These are phyloP conservation scores for Myrica gale DNA, from an alignment of 306 rosid species.

Conservation along the genomic window DNA sequence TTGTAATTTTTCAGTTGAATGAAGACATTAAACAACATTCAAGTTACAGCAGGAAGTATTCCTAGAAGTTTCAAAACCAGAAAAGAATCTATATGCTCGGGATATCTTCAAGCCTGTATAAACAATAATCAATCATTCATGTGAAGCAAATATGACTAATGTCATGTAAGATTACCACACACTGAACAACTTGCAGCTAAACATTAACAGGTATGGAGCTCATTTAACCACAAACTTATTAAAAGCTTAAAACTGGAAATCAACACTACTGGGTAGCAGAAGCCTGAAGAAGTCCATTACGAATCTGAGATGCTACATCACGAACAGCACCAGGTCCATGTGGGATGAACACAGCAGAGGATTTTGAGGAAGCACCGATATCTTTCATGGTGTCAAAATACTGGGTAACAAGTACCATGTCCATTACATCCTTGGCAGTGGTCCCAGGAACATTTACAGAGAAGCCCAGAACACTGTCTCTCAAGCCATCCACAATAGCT, in stretches of 20 bases:
- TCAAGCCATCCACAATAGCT: slow-evolving; percentile 89
- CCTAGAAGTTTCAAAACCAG: neutral
- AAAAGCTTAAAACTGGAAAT: neutral
- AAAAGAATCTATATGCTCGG: neutral
- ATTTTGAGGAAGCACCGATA: slow-evolving; percentile 83
- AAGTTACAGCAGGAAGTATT: neutral
- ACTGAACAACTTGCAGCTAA: slow-evolving; percentile 15
- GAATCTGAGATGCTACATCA: slow-evolving; percentile 79
- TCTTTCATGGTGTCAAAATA: slow-evolving; percentile 98
- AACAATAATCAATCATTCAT: neutral
- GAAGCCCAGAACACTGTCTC: slow-evolving; percentile 91
- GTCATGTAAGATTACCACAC: neutral
- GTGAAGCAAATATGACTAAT: neutral
- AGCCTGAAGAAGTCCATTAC: slow-evolving; percentile 90
- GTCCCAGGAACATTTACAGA: slow-evolving; percentile 90
- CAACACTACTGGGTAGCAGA: slow-evolving; percentile 42
- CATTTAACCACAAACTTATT: neutral
- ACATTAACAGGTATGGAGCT: neutral
- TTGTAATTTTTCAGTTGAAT: neutral
- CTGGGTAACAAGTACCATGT: slow-evolving; percentile 96
- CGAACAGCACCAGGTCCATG: slow-evolving; percentile 98
- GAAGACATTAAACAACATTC: neutral
- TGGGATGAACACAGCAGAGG: slow-evolving; percentile 94
- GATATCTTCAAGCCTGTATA: neutral
- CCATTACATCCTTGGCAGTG: slow-evolving; percentile 88